A percentile compares a stretch with the other conserved stretches of the same genome.
Conservation (phyloP, 805 yeast genomes). For the Kurtzmaniella cleridarum region DNA sequence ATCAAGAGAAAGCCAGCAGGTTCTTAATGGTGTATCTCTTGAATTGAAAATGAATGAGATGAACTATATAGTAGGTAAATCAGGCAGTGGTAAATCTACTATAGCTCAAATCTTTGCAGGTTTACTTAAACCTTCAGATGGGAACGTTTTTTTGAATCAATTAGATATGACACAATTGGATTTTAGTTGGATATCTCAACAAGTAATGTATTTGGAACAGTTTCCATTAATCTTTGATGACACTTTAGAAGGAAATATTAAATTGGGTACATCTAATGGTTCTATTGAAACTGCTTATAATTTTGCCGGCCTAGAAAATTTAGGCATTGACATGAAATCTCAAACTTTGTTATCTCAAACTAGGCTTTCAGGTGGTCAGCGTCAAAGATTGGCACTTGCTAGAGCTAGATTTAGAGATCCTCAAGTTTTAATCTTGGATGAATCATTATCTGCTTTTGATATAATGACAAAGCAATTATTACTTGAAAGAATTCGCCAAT, state of each 20-base stretch:
- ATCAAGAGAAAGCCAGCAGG: slow-evolving; percentile 42
- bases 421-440: slow-evolving; percentile 79
- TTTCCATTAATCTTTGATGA: slow-evolving; percentile 59
- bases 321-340: not conserved
- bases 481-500: slow-evolving; percentile 44
- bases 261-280: slow-evolving; percentile 23
- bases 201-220: slow-evolving; percentile 74
- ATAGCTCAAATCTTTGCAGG: slow-evolving; percentile 56
- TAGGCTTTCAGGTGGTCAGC: slow-evolving; percentile 83
- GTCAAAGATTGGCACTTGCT: slow-evolving; percentile 78
- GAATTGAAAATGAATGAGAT: slow-evolving; percentile 38
- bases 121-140: slow-evolving; percentile 42
- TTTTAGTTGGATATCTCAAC: slow-evolving; percentile 49
- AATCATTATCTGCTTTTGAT: slow-evolving; percentile 81
- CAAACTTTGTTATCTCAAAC: slow-evolving; percentile 46
- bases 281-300: not conserved
- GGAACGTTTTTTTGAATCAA: slow-evolving; percentile 49
- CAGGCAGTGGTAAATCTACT: slow-evolving; percentile 95
- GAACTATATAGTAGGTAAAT: slow-evolving; percentile 73
- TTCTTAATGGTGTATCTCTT: slow-evolving; percentile 41
- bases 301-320: not conserved
- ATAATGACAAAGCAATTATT: slow-evolving; percentile 38
- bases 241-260: slow-evolving; percentile 59
- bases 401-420: slow-evolving; percentile 72
- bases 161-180: slow-evolving; percentile 38